A percentile compares a stretch with the other conserved stretches of the same genome.
Evolutionary conservation across 495 filamentous ascomycete species (phyloP).

Genomic region (Tricharina praecox): DNA sequence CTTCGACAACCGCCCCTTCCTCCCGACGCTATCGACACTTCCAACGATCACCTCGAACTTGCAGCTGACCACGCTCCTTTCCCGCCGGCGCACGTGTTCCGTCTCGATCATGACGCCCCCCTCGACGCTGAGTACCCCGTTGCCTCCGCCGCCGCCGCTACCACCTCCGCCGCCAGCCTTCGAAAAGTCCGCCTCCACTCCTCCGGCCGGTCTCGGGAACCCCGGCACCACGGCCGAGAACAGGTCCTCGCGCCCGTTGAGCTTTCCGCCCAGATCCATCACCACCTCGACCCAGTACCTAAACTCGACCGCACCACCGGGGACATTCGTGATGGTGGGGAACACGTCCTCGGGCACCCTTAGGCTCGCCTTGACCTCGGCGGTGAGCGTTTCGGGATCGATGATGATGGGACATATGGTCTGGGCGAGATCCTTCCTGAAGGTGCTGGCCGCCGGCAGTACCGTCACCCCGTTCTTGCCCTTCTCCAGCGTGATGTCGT

Average conservation of each 20-base stretch:
- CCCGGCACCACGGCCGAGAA: constrained; percentile 36
- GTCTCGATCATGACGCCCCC: constrained; percentile 75
- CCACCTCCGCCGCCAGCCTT: no score
- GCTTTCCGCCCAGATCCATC: constrained; percentile 74
- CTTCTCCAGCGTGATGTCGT: constrained; percentile 34
- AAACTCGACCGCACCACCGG: constrained; percentile 83
- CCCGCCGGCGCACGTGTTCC: constrained; percentile 52
- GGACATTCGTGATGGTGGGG: constrained; percentile 76
- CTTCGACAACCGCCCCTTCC: constrained; percentile 32
- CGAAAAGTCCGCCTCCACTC: constrained; percentile 9
- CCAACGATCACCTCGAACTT: constrained; percentile 78
- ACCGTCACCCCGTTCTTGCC: constrained; percentile 47
- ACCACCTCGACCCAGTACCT: constrained; percentile 86
- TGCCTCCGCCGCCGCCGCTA: not conserved
- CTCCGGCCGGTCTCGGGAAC: constrained; percentile 30
- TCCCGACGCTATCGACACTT: constrained; percentile 56
- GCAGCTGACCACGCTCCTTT: constrained; percentile 72
- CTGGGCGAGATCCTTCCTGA: constrained; percentile 84
- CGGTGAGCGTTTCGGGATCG: constrained; percentile 58
- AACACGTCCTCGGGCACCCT: constrained; percentile 81
- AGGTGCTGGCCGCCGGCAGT: constrained; percentile 68
- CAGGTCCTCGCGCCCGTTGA: constrained; percentile 48
- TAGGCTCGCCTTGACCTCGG: constrained; percentile 61
- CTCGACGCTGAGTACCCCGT: constrained; percentile 37
- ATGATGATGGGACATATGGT: constrained; percentile 72